Evolutionary conservation across 164 flowering plant species (phyloP).

Genomic region (Brasenia schreberi): DNA sequence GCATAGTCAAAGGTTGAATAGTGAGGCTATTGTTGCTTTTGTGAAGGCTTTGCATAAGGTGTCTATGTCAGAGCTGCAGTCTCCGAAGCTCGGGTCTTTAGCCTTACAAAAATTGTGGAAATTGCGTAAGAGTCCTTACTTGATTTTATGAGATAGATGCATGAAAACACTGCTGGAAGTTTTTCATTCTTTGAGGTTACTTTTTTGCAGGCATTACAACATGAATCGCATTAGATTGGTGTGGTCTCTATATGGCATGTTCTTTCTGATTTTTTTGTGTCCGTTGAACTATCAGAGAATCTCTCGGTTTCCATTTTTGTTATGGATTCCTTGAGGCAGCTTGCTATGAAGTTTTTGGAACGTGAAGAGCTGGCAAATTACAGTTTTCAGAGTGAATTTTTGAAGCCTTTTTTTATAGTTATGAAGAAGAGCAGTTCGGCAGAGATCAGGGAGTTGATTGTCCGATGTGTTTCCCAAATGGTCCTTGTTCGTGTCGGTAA

Average conservation of each 20-base stretch:
- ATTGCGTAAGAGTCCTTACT: slow-evolving; percentile 64
- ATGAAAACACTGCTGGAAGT: not conserved
- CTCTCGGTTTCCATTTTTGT: slow-evolving; percentile 96
- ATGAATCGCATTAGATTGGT: slow-evolving; percentile 98
- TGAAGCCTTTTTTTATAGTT: slow-evolving; percentile 90
- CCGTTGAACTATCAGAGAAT: slow-evolving; percentile 93
- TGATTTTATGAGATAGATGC: not conserved
- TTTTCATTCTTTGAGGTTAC: not conserved
- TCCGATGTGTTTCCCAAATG: slow-evolving; percentile 99
- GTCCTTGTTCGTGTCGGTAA: slow-evolving; percentile 93
- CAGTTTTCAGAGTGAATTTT: slow-evolving; percentile 96
- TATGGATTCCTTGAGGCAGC: slow-evolving; percentile 95
- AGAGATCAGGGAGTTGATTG: slow-evolving; percentile 90
- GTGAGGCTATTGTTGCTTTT: slow-evolving; percentile 95
- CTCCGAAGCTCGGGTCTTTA: slow-evolving; percentile 99
- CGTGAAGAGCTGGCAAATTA: slow-evolving; percentile 97
- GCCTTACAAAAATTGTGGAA: slow-evolving; percentile 95
- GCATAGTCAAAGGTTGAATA: slow-evolving; percentile 90
- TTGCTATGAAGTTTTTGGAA: slow-evolving; percentile 95
- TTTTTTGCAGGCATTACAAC: slow-evolving; percentile 80
- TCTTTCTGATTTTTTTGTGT: slow-evolving; percentile 90
- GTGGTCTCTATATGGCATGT: slow-evolving; percentile 98
- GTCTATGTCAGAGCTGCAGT: slow-evolving; percentile 87
- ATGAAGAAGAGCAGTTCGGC: slow-evolving; percentile 90
- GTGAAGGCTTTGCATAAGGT: slow-evolving; percentile 95